Evolutionary conservation across 2,329 filamentous ascomycete genomes (phyloP).

Genomic region (Cercospora beticola): DNA sequence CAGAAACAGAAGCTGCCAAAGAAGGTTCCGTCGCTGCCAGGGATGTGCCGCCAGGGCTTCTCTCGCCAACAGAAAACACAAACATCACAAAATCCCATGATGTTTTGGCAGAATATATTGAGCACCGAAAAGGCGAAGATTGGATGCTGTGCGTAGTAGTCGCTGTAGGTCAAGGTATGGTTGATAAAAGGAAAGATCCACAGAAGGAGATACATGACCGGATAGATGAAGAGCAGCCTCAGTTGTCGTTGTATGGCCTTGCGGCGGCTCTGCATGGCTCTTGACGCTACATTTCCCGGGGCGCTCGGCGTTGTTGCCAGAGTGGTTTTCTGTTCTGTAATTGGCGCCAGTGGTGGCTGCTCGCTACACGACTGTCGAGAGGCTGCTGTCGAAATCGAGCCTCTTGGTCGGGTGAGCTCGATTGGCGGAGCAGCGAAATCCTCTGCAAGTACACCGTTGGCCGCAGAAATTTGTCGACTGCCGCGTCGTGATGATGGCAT

Average conservation of each 20-base stretch:
- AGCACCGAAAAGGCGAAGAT: constrained; percentile 59
- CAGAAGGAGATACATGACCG: constrained; percentile 67
- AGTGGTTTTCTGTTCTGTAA: constrained; percentile 26
- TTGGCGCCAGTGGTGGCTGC: constrained; percentile 25
- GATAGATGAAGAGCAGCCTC: constrained; percentile 73
- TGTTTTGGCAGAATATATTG: constrained; percentile 58
- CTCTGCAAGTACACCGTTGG: constrained; percentile 23
- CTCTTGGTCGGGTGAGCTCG: constrained; percentile 16
- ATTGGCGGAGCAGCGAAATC: constrained; percentile 30
- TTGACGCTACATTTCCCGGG: constrained; percentile 18
- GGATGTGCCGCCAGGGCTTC: constrained; percentile 65
- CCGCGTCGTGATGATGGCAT: constrained; percentile 32
- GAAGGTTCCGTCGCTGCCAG: constrained; percentile 45
- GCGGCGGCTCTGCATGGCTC: constrained; percentile 23
- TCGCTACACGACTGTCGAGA: constrained; percentile 24
- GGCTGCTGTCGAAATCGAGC: constrained; percentile 28
- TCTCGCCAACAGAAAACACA: constrained; percentile 68
- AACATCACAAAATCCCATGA: constrained; percentile 68
- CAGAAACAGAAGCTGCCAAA: constrained; percentile 42
- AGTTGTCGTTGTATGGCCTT: constrained; percentile 54
- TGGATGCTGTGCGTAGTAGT: constrained; percentile 51
- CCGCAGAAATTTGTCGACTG: constrained; percentile 27
- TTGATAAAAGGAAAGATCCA: constrained; percentile 71
- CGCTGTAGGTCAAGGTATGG: constrained; percentile 61
- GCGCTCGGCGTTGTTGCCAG: background rate